These are phyloP conservation scores for Dactylis glomerata DNA, from an alignment of 176 grass and related monocot genomes.

Conservation along the genomic window DNA sequence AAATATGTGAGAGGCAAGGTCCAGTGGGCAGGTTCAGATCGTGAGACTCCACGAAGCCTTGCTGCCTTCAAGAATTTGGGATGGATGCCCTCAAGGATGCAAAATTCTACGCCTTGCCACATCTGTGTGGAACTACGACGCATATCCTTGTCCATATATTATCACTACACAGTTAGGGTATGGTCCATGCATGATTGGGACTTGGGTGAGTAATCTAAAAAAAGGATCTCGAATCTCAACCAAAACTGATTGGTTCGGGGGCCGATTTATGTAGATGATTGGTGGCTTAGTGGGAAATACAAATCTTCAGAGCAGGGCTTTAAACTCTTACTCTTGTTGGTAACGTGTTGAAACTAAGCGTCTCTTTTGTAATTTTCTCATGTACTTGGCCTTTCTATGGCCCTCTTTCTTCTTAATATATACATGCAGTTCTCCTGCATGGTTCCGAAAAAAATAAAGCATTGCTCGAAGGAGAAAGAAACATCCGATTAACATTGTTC, in stretches of 20 bases:
- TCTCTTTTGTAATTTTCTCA: no score
- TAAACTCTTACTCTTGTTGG: background rate
- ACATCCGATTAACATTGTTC: background rate
- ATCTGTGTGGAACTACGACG: background rate
- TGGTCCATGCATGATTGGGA: background rate
- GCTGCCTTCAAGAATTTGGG: no score
- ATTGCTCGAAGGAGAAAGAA: background rate
- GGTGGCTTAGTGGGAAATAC: background rate
- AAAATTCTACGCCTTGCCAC: background rate
- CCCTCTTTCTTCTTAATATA: no score
- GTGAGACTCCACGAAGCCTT: background rate
- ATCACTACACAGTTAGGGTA: background rate
- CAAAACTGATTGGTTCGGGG: background rate
- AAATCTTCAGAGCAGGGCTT: background rate
- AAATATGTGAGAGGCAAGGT: background rate
- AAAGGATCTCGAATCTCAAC: background rate
- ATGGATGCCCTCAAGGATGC: no score
- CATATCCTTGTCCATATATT: background rate
- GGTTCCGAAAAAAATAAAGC: no score
- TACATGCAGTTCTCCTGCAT: no score
- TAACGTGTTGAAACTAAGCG: no score
- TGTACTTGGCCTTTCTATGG: no score
- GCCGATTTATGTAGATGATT: background rate
- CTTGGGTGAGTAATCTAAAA: no score
- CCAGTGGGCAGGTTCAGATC: background rate